Conservation (phyloP, 176 grass and related monocot species). For the Carex littledalei region DNA sequence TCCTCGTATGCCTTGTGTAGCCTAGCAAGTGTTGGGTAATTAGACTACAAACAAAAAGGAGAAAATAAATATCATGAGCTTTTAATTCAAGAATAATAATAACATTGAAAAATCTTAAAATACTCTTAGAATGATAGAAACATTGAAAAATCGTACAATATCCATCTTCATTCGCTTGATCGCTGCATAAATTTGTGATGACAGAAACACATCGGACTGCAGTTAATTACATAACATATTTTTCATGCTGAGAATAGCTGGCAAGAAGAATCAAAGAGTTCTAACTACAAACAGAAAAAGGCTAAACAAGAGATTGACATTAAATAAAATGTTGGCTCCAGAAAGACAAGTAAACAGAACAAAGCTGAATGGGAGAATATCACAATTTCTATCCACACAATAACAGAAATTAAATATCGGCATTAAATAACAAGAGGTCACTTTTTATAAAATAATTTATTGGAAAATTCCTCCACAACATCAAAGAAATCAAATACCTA, state of each 20-base stretch:
- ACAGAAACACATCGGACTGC: slow-evolving; percentile 78
- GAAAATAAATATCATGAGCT: neutral
- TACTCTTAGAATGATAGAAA: neutral
- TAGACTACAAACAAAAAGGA: slow-evolving; percentile 31
- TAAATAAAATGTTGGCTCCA: neutral
- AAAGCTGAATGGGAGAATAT: neutral
- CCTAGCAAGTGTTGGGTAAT: slow-evolving; percentile 53
- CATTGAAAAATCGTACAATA: slow-evolving; percentile 34
- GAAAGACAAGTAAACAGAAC: neutral
- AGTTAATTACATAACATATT: slow-evolving; percentile 8
- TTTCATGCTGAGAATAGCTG: slow-evolving; percentile 7
- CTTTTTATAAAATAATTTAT: neutral
- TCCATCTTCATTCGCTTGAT: slow-evolving; percentile 44
- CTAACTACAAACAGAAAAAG: neutral
- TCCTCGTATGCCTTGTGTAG: slow-evolving; percentile 46
- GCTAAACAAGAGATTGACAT: neutral
- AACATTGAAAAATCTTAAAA: too few relatives aligned
- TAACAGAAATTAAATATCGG: neutral
- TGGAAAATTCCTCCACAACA: neutral
- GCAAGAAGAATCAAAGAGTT: neutral
- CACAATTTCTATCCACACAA: neutral
- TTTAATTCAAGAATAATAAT: neutral
- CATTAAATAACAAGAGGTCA: neutral
- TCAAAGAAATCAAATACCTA: neutral
- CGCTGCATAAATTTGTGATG: slow-evolving; percentile 52